Evolutionary conservation across 1,284 basidiomycete genomes (phyloP), one percentile per base, ranked within the genome.

Genomic region (Cryptococcus deneoformans): DNA sequence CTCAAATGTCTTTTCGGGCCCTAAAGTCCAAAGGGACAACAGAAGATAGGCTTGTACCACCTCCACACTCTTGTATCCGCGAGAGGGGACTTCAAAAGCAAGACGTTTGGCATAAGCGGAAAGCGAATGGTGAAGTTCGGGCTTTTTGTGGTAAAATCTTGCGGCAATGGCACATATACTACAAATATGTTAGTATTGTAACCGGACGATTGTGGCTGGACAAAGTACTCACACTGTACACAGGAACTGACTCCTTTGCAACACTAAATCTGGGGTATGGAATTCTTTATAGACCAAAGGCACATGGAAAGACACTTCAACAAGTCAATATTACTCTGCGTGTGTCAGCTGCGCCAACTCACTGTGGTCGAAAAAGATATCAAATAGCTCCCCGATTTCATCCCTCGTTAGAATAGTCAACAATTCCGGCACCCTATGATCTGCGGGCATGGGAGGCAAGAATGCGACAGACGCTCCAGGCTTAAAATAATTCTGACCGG

Each of bases 1-100:
- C 73, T 99, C 96, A 71, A 92, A 98, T 14, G 90, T 84, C 76
- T 93, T 90, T 40, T 91, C 90, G 5, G 91, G 90, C n/a, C 91
- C 90, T 63, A 88, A 86, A 1, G 90, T 90, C 87, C 89, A 95
- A 20, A 90, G 76, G 0, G 87, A 82, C 54, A 93, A 83, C 20
- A 95, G 81, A 39, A 91, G 80, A 75, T 94, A 95, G 0, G 90
- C 91, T 71, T 94, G 92, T 5, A 92, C 89, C 62, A 94, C 92
- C 78, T 99, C 96, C 47, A 97, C 87, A 29, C 89, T 92, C 78
- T 99, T 99, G 82, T 92, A 96, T 0, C 76, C 58, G 86, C 89
- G 49, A 83, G 90, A 75, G 16, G 78, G 79, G 8, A 94, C 89
- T 62, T 84, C 87, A 72, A 95, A 97, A 0, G 94, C 90, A n/a